These are phyloP conservation scores for Solanum rostratum DNA, from an alignment of 257 asterid species.

Conservation along the genomic window DNA sequence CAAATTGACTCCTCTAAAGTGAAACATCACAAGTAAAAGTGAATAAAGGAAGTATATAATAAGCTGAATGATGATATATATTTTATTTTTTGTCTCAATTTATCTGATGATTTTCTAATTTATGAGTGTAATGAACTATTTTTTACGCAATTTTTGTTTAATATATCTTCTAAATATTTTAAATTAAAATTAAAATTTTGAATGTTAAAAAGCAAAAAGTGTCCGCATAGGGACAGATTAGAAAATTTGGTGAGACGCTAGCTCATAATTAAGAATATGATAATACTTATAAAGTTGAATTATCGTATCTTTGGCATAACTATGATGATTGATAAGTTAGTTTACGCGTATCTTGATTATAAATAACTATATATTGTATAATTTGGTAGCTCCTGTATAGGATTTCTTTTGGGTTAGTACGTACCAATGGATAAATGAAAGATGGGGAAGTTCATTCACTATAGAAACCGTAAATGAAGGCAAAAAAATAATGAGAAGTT, in stretches of 20 bases:
- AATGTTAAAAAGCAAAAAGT: no score
- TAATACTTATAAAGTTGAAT: neutral
- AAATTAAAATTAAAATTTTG: neutral
- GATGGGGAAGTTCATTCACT: neutral
- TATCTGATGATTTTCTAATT: neutral
- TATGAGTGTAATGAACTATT: neutral
- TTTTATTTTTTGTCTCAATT: neutral
- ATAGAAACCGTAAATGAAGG: neutral
- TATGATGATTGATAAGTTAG: neutral
- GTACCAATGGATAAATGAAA: neutral
- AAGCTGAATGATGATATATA: neutral
- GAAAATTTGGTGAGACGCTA: neutral
- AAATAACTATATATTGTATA: no score
- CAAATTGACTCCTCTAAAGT: no score
- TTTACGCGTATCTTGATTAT: neutral
- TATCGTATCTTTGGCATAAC: neutral
- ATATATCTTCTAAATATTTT: neutral
- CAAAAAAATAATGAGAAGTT: neutral
- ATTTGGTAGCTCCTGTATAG: neutral
- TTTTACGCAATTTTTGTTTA: no score
- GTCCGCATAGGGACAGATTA: neutral
- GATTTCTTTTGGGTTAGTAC: neutral
- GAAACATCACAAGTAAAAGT: no score
- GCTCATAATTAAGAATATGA: neutral
- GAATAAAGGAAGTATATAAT: neutral